Percentiles rank a stretch among this genome's conserved stretches.
phyloP scores from a whole-genome alignment of 2,329 filamentous ascomycete species.

The Aspergillus fijiensis region DNA sequence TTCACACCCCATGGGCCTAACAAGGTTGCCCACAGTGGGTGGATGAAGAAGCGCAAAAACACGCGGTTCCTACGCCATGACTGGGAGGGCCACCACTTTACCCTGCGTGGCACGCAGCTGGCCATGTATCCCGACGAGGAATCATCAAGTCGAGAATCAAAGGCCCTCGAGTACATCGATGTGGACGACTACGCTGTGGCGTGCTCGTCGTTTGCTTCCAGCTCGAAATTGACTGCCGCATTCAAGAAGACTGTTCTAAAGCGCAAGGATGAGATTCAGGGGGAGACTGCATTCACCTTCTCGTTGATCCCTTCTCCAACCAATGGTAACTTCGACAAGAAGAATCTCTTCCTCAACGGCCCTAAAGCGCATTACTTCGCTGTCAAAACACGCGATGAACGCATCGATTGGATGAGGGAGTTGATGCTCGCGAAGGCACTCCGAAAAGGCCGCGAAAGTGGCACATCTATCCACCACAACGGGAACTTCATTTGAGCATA shows the following conservation, averaged over 20 bases:
- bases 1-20: slow-evolving; percentile 6
- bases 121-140: slow-evolving; percentile 30
- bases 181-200: slow-evolving; percentile 42
- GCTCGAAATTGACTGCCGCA: slow-evolving; percentile 79
- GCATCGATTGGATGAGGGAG: slow-evolving; percentile 78
- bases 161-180: slow-evolving; percentile 78
- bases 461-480: slow-evolving; percentile 68
- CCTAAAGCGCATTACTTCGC: slow-evolving; percentile 93
- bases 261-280: slow-evolving; percentile 34
- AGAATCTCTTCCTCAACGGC: slow-evolving; percentile 45
- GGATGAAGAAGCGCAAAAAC: slow-evolving; percentile 51
- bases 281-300: slow-evolving; percentile 42
- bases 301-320: slow-evolving; percentile 45
- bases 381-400: slow-evolving; percentile 79
- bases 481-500: slow-evolving; percentile 8
- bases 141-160: slow-evolving; percentile 20
- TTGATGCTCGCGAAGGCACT: slow-evolving; percentile 48
- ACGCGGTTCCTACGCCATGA: slow-evolving; percentile 85
- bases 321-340: slow-evolving; percentile 46
- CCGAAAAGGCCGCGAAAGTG: slow-evolving; percentile 31
- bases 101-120: slow-evolving; percentile 71
- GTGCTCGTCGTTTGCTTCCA: slow-evolving; percentile 73
- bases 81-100: slow-evolving; percentile 88
- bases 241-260: slow-evolving; percentile 64
- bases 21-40: slow-evolving; percentile 57